A percentile compares a stretch with the other conserved stretches of the same genome.
Conservation (phyloP, 2,329 filamentous ascomycete genomes). For the Graphilbum fragrans region DNA sequence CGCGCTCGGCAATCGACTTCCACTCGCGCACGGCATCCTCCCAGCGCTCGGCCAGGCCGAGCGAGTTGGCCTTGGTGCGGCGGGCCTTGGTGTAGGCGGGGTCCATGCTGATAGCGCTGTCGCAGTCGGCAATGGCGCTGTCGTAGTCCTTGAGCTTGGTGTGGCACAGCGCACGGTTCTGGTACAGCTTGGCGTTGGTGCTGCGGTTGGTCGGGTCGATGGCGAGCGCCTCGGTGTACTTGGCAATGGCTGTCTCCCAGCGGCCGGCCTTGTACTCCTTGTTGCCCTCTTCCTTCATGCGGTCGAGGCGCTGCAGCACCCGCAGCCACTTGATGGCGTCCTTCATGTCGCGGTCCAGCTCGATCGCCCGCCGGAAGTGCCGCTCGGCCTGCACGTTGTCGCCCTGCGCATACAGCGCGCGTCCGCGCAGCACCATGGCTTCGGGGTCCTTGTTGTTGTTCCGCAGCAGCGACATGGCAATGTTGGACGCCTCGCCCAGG, state of each 20-base stretch:
- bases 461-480: constrained; percentile 78
- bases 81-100: constrained; percentile 79
- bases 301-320: constrained; percentile 81
- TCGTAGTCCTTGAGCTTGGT: constrained; percentile 76
- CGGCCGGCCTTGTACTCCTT: constrained; percentile 74
- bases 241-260: constrained; percentile 69
- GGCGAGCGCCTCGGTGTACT: constrained; percentile 71
- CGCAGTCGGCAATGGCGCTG: constrained; percentile 74
- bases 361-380: constrained; percentile 81
- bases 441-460: constrained; percentile 87
- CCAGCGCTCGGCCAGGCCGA: constrained; percentile 79
- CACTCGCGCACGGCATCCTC: constrained; percentile 82
- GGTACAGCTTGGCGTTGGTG: constrained; percentile 87
- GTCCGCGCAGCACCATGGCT: constrained; percentile 77
- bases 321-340: constrained; percentile 81
- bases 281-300: constrained; percentile 92
- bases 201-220: constrained; percentile 82
- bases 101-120: constrained; percentile 71
- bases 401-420: constrained; percentile 78
- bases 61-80: constrained; percentile 85
- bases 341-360: constrained; percentile 82
- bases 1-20: constrained; percentile 73
- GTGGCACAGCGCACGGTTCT: constrained; percentile 82
- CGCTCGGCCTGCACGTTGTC: constrained; percentile 93
- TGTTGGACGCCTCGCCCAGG: constrained; percentile 81